Evolutionary conservation across 805 yeast species (phyloP), one percentile per base, ranked within the genome.

Genomic region (Wickerhamiella sorbophila): DNA sequence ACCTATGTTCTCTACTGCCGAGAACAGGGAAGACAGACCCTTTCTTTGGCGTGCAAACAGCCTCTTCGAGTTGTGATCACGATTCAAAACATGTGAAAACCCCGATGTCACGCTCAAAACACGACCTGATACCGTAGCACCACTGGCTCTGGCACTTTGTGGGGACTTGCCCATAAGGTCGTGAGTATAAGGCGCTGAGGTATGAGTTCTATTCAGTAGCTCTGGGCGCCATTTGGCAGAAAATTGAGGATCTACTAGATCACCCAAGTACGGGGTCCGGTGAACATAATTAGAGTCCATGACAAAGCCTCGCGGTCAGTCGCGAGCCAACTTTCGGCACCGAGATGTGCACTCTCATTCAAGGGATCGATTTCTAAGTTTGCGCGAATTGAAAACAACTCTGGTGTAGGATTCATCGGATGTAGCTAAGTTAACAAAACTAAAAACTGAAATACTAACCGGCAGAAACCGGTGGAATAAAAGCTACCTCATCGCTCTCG

Each of bases 21-120:
- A 77, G 53, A 80, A 78, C 31, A 88, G 63, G 0, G 96, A 93
- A 8, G 91, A 76, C 52, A 83, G 82, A 2, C 97, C 97, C 6
- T 91, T 69, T 10, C 70, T 53, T 6, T 44, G 41, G 4, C 56
- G 77, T 64, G 32, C 77, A 75, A 41, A 69, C 71, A 33, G 78
- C 72, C 41, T 69, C 33, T 57, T 40, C 14, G 59, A 48, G 10
- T 59, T 55, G 10, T 58, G 61, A 0, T 60, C 59, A 4, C 56
- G 59, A n/a, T 22, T 22, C 4, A 36, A 17, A 22, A 36, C 21
- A 10, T 57, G 57, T 33, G 63, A 56, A 43, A 82, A 65, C 48
- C 70, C 72, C 14, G 87, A 72, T 67, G 78, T 72, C 38, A 75
- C 82, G 45, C 73, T 71, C 49, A 82, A 59, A 39, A 82, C 71